phyloP scores from a whole-genome alignment of 805 yeast species.

The Myxozyma vanderwaltii region DNA sequence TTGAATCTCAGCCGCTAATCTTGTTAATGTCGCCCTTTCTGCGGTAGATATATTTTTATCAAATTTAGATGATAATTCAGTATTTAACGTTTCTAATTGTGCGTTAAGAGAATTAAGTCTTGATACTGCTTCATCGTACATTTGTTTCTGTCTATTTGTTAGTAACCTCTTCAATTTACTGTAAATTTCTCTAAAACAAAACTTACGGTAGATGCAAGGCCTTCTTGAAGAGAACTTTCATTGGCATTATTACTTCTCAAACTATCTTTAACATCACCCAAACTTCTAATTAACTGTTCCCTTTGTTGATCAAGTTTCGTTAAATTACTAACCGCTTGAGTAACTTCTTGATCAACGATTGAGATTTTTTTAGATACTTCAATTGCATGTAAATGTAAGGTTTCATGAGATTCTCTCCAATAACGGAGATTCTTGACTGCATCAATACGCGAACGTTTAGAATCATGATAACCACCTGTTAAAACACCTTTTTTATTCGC shows the following conservation, averaged over 20 bases:
- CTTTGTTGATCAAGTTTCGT: conserved; percentile 43
- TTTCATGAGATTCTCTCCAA: conserved; percentile 54
- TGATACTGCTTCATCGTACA: conserved; percentile 49
- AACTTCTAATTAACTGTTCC: conserved; percentile 49
- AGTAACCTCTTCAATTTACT: conserved; percentile 35
- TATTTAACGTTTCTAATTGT: conserved; percentile 49
- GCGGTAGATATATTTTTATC: conserved; percentile 52
- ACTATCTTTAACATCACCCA: conserved; percentile 50
- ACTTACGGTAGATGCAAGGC: conserved; percentile 19
- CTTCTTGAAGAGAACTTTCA: conserved; percentile 21
- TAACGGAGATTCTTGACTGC: conserved; percentile 59
- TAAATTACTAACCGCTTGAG: conserved; percentile 52
- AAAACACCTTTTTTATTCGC: conserved; percentile 82
- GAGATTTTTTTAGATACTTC: conserved; percentile 47
- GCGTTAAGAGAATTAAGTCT: conserved; percentile 44
- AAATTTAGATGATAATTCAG: conserved; percentile 59
- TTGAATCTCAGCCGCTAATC: conserved; percentile 39
- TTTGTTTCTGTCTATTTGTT: conserved; percentile 44
- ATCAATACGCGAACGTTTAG: conserved; percentile 68
- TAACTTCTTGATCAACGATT: conserved; percentile 55
- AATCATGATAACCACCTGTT: conserved; percentile 85
- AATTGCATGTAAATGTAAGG: conserved; percentile 46
- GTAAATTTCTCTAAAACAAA: conserved; percentile 30
- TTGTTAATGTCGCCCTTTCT: conserved; percentile 51
- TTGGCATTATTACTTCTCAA: conserved; percentile 30